These are phyloP conservation scores for Macrophomina phaseolina DNA, from an alignment of 2,329 filamentous ascomycete species.

Conservation along the genomic window DNA sequence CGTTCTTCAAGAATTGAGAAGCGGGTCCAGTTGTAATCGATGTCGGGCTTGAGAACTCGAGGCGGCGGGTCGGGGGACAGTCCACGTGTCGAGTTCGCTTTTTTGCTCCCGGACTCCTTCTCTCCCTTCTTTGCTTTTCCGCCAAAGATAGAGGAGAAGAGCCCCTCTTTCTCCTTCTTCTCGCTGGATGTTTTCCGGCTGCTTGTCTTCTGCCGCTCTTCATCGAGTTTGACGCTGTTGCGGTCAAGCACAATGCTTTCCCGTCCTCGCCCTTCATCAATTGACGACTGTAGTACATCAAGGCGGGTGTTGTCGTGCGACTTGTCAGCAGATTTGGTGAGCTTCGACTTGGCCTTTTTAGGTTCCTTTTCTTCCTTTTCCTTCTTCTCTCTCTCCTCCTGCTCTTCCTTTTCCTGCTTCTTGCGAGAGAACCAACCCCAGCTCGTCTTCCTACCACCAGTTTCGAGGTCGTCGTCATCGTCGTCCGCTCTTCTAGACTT, in stretches of 20 bases:
- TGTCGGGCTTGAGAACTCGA: slow-evolving; percentile 77
- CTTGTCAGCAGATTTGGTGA: slow-evolving; percentile 59
- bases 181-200: slow-evolving; percentile 69
- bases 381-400: slow-evolving; percentile 63
- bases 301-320: slow-evolving; percentile 68
- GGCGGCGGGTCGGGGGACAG: slow-evolving; percentile 78
- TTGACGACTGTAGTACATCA: slow-evolving; percentile 85
- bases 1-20: slow-evolving; percentile 95
- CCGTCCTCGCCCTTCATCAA: slow-evolving; percentile 72
- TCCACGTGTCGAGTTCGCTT: slow-evolving; percentile 71
- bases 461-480: slow-evolving; percentile 67
- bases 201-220: slow-evolving; percentile 82
- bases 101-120: slow-evolving; percentile 72
- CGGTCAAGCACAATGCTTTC: slow-evolving; percentile 87
- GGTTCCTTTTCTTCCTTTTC: slow-evolving; percentile 49
- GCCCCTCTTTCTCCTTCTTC: slow-evolving; percentile 90
- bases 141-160: slow-evolving; percentile 94
- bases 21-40: slow-evolving; percentile 95
- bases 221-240: slow-evolving; percentile 74
- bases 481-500: slow-evolving; percentile 77
- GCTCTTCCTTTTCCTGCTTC: slow-evolving; percentile 75
- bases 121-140: slow-evolving; percentile 87
- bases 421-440: slow-evolving; percentile 81
- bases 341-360: slow-evolving; percentile 65
- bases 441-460: slow-evolving; percentile 73